A percentile compares a stretch with the other conserved stretches of the same genome.
phyloP scores from a whole-genome alignment of 768 basidiomycete species.

The Lyophyllum semitale region DNA sequence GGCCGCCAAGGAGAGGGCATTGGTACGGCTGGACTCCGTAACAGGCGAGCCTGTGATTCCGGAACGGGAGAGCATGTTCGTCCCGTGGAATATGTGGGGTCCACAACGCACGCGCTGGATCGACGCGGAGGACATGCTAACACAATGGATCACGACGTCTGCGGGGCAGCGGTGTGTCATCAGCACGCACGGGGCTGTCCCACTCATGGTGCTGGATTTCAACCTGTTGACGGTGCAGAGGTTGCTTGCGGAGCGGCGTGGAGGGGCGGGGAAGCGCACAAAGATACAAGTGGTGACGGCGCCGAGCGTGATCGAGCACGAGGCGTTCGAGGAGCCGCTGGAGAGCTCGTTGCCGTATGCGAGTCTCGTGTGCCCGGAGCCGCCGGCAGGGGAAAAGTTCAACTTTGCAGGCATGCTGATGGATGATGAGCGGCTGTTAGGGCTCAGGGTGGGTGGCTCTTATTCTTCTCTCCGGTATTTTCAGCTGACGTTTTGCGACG shows the following conservation, averaged over 20 bases:
- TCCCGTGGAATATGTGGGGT: slow-evolving; percentile 22
- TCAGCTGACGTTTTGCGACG: no score
- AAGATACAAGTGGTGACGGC: not conserved
- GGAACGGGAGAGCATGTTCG: no score
- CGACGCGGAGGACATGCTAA: slow-evolving; percentile 1
- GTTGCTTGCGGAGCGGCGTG: not conserved
- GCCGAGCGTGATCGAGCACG: not conserved
- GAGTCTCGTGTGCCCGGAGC: not conserved
- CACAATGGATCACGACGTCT: slow-evolving; percentile 23
- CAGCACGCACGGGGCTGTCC: not conserved
- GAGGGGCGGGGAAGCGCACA: not conserved
- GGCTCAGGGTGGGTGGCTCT: slow-evolving; percentile 29
- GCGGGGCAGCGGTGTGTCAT: slow-evolving; percentile 23
- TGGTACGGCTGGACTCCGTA: not conserved
- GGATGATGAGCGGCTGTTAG: slow-evolving; percentile 42
- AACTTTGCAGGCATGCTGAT: slow-evolving; percentile 33
- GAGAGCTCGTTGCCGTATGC: slow-evolving; percentile 30
- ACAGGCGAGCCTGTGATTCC: no score
- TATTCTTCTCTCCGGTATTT: no score
- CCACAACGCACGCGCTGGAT: slow-evolving; percentile 20
- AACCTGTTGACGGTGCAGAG: slow-evolving; percentile 1
- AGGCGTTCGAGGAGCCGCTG: slow-evolving; percentile 24
- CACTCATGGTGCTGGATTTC: slow-evolving; percentile 9
- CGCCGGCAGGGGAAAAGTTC: slow-evolving; percentile 5
- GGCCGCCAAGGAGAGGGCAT: no score